Conservation (phyloP, 2,329 filamentous ascomycete species). For the Cladophialophora exuberans region DNA sequence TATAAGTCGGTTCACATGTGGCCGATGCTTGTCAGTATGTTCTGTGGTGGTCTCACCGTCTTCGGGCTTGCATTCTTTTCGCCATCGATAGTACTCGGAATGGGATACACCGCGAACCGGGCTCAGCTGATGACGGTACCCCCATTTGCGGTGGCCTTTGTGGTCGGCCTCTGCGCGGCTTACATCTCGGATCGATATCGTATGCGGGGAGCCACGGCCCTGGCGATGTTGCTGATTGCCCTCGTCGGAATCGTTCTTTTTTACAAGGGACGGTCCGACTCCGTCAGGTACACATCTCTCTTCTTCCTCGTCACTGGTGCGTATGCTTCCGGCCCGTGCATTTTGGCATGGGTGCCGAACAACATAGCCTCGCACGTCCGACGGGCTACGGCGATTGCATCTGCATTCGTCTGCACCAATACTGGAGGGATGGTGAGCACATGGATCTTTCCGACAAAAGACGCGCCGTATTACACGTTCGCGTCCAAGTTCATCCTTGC, state of each 20-base stretch:
- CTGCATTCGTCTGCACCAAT: constrained; percentile 31
- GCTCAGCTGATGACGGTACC: not conserved
- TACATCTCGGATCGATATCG: constrained; percentile 1
- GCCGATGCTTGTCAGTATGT: not conserved
- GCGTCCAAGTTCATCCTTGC: not conserved
- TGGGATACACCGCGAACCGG: not conserved
- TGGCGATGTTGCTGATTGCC: not conserved
- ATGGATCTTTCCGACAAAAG: not conserved
- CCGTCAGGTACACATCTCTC: constrained; percentile 40
- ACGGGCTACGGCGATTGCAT: constrained; percentile 39
- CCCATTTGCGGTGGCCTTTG: not conserved
- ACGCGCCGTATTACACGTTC: not conserved
- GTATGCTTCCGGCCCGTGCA: constrained; percentile 24
- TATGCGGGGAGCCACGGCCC: not conserved
- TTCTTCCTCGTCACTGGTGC: constrained; percentile 41
- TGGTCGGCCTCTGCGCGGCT: not conserved
- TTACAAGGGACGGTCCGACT: not conserved
- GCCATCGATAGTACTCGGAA: not conserved
- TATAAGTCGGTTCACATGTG: not conserved
- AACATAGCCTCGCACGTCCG: constrained; percentile 28
- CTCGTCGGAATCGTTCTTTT: not conserved
- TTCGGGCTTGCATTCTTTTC: not conserved
- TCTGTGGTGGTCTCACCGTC: not conserved
- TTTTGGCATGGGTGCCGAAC: constrained; percentile 51
- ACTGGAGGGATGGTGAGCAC: not conserved